Base-by-base conservation (phyloP, 106 monocot species). In the Alisma plantagoaquatica region DNA sequence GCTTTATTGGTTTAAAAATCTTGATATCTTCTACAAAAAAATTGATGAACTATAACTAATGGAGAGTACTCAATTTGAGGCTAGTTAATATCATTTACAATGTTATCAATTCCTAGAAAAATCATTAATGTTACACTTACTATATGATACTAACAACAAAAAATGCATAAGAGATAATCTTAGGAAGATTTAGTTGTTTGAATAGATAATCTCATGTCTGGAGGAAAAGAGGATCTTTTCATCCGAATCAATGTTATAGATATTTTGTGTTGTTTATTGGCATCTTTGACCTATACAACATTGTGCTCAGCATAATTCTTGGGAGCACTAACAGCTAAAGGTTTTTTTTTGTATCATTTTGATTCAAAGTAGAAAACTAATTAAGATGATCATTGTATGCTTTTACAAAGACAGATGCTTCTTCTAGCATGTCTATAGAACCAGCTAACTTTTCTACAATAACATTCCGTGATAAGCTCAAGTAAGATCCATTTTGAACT, bases 351-450 rank as follows among this genome's bases (percentile, higher is more conserved):
- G 46, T 29, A 12, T 26, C 29, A 42, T 6, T 33, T 26, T 62
- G 23, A 43, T 62, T 63, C 0, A 23, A 53, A 27, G 59, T 27
- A 22, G 89, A 75, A 64, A 82, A 98, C 57, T 89, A 89, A 62
- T 98, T 98, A 47, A 98, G 78, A 31, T 98, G 81, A 1, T 84
- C 96, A 67, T 77, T 98, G 71, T 85, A 98, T 52, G 89, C 84
- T 72, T 72, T 71, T 31, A 70, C 51, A 30, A 47, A 58, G 17
- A 89, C 23, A 62, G 60, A 33, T 23, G 51, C 10, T 53, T 62
- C 46, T 49, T 43, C 67, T 43, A 60, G 58, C 53, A 23, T 26
- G 45, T 64, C 23, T 16, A 98, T 59, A 11, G 43, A 56, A 42
- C 16, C 30, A 51, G 73, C 76, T 55, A 98, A 62, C 49, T 67